Base-by-base conservation (phyloP, 331 rosid genomes). In the Ulmus americana region DNA sequence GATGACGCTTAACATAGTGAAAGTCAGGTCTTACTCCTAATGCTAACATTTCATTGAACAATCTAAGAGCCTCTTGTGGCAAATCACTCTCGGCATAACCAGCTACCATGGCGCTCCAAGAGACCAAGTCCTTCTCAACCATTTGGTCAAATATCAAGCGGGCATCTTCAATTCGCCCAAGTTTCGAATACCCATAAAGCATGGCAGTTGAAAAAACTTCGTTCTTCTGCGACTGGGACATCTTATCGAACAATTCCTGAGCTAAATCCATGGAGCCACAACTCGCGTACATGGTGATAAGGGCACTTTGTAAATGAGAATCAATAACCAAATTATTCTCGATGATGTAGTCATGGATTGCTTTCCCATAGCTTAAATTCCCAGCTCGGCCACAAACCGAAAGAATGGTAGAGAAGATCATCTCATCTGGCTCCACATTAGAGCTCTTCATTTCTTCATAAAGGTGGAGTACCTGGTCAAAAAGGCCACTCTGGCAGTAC, bases 41-140 rank as follows among this genome's bases (percentile, higher is more conserved):
- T 7, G 6, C 66, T 60, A 74, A 84, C 95, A 88, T 88, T 76
- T 88, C 89, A 68, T 76, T 67, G 73, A 91, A 91, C 81, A 91
- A 67, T 40, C 79, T 76, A 74, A 90, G 91, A 69, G 95, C 86
- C 77, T 88, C 95, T 6, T 79, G 90, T 76, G 97, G 96, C 65
- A 10, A 80, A 71, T 91, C 92, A 59, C 95, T 91, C 69, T 88
- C 90, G 7, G 96, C 86, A 73, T 88, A 90, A 55, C 90, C 95
- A 64, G 96, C 84, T 71, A 88, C 86, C 96, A 91, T 91, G 0
- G 97, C 88, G 65, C 88, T 91, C 97, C 97, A 91, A 76, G 91
- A 81, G 50, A 91, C 85, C 79, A 84, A 70, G 81, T 91, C 96
- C 80, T 79, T 91, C 74, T 80, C 84, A 64, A 47, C 65, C 74